phyloP scores from a whole-genome alignment of 2,329 filamentous ascomycete species.

The Penicillium sp. region DNA sequence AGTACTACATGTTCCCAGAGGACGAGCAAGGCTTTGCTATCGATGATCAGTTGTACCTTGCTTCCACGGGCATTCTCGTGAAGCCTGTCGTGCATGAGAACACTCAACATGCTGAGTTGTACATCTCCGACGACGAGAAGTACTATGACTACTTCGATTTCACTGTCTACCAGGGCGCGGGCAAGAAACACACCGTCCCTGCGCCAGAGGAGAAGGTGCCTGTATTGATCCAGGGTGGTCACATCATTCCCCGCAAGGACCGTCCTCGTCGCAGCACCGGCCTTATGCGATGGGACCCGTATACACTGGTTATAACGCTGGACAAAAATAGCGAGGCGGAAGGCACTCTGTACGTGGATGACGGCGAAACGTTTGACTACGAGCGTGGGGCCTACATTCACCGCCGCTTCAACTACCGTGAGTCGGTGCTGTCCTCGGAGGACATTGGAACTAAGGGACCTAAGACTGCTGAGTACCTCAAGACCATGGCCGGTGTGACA shows the following conservation, averaged over 20 bases:
- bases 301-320: constrained; percentile 80
- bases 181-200: constrained; percentile 65
- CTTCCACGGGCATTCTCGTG: constrained; percentile 80
- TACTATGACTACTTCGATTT: constrained; percentile 98
- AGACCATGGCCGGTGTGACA: constrained; percentile 71
- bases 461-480: constrained; percentile 70
- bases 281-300: constrained; percentile 91
- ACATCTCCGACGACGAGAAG: constrained; percentile 80
- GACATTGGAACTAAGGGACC: constrained; percentile 62
- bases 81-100: constrained; percentile 85
- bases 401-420: constrained; percentile 68
- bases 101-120: constrained; percentile 70
- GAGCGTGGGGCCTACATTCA: constrained; percentile 84
- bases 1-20: constrained; percentile 86
- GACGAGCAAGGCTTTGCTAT: constrained; percentile 85
- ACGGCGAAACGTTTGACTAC: constrained; percentile 89
- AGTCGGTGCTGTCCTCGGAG: constrained; percentile 63
- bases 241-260: constrained; percentile 88
- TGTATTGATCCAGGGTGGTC: constrained; percentile 86
- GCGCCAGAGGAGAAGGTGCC: constrained; percentile 85
- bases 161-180: constrained; percentile 68
- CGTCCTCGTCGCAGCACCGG: constrained; percentile 78
- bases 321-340: constrained; percentile 67
- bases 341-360: constrained; percentile 85
- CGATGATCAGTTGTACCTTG: constrained; percentile 92